Evolutionary conservation across 2,329 filamentous ascomycete genomes (phyloP).

Genomic region (Aspergillus unguis): DNA sequence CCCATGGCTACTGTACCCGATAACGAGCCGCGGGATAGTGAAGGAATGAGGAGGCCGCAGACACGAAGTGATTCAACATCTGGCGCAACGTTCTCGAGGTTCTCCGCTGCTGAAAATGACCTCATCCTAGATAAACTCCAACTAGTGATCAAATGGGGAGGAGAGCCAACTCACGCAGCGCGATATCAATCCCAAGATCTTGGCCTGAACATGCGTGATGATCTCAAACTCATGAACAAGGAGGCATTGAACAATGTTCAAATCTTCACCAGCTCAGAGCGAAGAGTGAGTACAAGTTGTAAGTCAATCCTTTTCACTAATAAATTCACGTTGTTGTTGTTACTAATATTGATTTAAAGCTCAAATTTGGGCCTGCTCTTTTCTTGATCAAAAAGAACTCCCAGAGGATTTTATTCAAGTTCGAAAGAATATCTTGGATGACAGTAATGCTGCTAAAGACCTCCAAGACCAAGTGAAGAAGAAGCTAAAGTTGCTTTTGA

Average conservation of each 20-base stretch:
- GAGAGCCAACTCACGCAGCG: conserved; percentile 94
- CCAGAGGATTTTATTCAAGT: conserved; percentile 83
- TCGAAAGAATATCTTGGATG: conserved; percentile 90
- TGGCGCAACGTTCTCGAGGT: conserved; percentile 86
- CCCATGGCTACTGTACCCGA: conserved; percentile 19
- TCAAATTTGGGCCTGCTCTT: conserved; percentile 90
- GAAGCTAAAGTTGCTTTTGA: conserved; percentile 88
- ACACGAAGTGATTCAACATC: conserved; percentile 79
- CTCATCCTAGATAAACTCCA: conserved; percentile 93
- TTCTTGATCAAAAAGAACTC: conserved; percentile 81
- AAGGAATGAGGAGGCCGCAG: conserved; percentile 47
- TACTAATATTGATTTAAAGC: conserved; percentile 46
- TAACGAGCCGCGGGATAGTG: conserved; percentile 24
- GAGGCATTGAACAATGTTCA: conserved; percentile 89
- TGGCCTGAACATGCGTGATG: conserved; percentile 92
- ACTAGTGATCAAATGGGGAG: conserved; percentile 98
- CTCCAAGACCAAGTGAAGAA: conserved; percentile 99
- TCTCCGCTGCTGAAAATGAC: conserved; percentile 88
- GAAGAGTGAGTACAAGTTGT: conserved; percentile 84
- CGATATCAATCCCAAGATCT: conserved; percentile 94
- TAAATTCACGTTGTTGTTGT: background rate
- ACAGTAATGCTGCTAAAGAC: conserved; percentile 97
- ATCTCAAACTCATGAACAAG: conserved; percentile 86
- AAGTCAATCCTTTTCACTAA: conserved; percentile 21
- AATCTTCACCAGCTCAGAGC: conserved; percentile 92